Conservation (phyloP, 1,139 yeast genomes). For the Saccharomycopsis phalli region DNA sequence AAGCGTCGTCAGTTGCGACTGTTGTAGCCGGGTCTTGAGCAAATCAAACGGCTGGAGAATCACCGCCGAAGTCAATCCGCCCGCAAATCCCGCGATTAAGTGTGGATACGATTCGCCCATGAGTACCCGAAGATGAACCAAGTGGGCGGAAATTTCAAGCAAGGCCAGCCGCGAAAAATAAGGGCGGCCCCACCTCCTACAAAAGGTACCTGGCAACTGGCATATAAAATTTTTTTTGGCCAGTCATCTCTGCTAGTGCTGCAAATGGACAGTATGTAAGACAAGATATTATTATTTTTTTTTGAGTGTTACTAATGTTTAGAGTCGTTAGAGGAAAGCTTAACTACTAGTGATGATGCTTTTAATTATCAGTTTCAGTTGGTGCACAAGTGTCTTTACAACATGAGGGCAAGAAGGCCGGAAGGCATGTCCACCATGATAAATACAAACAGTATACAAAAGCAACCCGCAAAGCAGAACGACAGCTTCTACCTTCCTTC, state of each 20-base stretch:
- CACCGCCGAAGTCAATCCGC: constrained; percentile 80
- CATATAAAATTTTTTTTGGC: no score
- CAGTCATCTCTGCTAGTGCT: no score
- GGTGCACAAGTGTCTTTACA: constrained; percentile 10
- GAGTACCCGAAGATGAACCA: no score
- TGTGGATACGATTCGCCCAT: constrained; percentile 32
- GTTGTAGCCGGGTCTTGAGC: constrained; percentile 84
- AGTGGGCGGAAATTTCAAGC: no score
- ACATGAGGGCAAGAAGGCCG: constrained; percentile 12
- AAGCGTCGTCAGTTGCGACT: constrained; percentile 38
- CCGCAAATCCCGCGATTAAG: constrained; percentile 72
- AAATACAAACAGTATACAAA: not conserved
- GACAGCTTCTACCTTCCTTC: constrained; percentile 1
- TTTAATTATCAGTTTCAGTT: constrained; percentile 16
- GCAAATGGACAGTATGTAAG: no score
- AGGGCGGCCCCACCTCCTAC: no score
- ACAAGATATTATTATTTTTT: no score
- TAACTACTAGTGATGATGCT: constrained; percentile 9
- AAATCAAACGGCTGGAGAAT: constrained; percentile 85
- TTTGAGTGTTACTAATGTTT: no score
- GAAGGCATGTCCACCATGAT: not conserved
- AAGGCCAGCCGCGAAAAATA: no score
- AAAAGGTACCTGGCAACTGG: no score
- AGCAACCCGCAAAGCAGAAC: constrained; percentile 3
- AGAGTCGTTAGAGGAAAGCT: no score